Percentiles rank a stretch among this genome's conserved stretches.
These are phyloP conservation scores for Aureobasidium melanogenum DNA, from an alignment of 2,329 filamentous ascomycete genomes.

Conservation along the genomic window DNA sequence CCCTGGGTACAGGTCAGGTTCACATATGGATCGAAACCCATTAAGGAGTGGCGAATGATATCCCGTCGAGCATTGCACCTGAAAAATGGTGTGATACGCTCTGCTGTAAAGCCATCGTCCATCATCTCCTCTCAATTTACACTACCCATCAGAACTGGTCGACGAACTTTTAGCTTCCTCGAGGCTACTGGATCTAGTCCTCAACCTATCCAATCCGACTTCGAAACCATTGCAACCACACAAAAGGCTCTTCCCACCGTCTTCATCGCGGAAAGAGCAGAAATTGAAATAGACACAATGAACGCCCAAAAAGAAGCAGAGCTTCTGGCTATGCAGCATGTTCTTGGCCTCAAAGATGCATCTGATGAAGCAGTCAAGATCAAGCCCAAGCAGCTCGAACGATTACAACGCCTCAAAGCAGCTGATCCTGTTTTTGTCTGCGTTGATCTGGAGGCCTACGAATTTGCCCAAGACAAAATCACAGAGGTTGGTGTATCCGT, in stretches of 20 bases:
- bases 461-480: conserved; percentile 18
- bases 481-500: conserved; percentile 24
- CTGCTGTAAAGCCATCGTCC: not conserved
- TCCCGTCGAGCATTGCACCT: not conserved
- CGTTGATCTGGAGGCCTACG: conserved; percentile 23
- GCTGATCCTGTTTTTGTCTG: conserved; percentile 20
- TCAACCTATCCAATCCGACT: not conserved
- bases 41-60: not conserved
- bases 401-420: not conserved
- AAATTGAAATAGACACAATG: not conserved
- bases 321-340: not conserved
- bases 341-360: conserved; percentile 2
- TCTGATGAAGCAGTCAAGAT: not conserved
- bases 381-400: not conserved
- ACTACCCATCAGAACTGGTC: not conserved
- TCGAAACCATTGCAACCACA: not conserved
- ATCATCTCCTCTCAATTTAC: not conserved
- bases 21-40: not conserved
- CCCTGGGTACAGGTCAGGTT: no score
- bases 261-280: no score
- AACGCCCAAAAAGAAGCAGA: not conserved
- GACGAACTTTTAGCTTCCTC: not conserved
- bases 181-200: not conserved
- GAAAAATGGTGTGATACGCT: not conserved
- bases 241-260: not conserved